Evolutionary conservation across 306 rosid genomes (phyloP).

Genomic region (Cicer cuneatum): DNA sequence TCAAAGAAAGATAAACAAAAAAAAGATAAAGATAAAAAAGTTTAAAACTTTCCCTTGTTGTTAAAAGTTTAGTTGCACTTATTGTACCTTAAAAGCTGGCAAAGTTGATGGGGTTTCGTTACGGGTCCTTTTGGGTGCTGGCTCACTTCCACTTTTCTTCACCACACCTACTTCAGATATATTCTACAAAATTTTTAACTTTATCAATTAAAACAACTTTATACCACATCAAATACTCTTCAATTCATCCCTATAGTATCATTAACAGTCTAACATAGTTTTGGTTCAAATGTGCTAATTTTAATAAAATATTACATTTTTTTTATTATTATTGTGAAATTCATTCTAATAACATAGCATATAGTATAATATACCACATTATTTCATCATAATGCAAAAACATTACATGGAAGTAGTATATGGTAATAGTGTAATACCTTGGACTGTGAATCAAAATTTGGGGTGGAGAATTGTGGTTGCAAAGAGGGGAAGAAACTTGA

Average conservation of each 20-base stretch:
- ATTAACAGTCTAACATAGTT: no score
- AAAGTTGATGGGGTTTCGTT: conserved; percentile 85
- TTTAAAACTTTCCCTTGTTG: conserved; percentile 42
- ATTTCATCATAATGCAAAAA: no score
- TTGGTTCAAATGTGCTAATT: no score
- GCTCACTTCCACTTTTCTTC: conserved; percentile 83
- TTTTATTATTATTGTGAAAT: no score
- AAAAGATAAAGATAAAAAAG: conserved; percentile 31
- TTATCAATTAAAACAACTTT: not conserved
- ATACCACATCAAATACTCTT: not conserved
- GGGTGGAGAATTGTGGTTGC: conserved; percentile 62
- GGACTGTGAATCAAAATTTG: conserved; percentile 51
- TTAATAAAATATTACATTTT: no score
- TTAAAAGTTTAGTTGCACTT: conserved; percentile 48
- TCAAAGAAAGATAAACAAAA: conserved; percentile 24
- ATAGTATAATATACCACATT: no score
- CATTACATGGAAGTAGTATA: not conserved
- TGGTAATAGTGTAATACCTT: conserved; percentile 61
- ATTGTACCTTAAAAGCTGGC: conserved; percentile 98
- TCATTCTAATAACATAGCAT: no score
- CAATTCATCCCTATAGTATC: not conserved
- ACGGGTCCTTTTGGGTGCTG: conserved; percentile 80
- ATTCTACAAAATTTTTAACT: conserved; percentile 62
- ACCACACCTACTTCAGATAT: conserved; percentile 64
- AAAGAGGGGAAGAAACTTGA: conserved; percentile 66